Evolutionary conservation across 192 early-diverging fungal species (phyloP).

Genomic region (Physocladia obscura): DNA sequence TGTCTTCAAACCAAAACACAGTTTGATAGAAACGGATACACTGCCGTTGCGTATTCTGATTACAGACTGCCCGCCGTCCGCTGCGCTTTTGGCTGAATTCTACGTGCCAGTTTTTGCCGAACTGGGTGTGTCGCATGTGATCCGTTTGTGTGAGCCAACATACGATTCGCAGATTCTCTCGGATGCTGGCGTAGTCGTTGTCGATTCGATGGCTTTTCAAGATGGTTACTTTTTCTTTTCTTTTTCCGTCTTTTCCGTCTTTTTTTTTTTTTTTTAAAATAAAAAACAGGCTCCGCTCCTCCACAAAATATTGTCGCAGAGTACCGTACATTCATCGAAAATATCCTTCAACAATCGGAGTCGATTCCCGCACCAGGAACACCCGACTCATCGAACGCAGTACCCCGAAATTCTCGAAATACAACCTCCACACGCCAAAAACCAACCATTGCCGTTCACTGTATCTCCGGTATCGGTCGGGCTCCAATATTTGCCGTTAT

Average conservation of each 20-base stretch:
- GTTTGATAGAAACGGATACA: conserved; percentile 1
- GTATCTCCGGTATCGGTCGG: conserved; percentile 74
- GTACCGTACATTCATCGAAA: conserved; percentile 63
- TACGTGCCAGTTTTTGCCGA: conserved; percentile 31
- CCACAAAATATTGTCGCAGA: conserved; percentile 16
- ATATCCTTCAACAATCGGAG: no score
- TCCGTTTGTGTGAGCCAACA: conserved; percentile 79
- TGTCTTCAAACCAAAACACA: conserved; percentile 1
- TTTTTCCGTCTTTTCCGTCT: background rate
- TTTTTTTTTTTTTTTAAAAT: background rate
- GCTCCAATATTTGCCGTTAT: conserved; percentile 88
- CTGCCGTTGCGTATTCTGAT: conserved; percentile 21
- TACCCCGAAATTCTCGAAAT: background rate
- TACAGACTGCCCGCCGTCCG: conserved; percentile 26
- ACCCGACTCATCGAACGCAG: no score
- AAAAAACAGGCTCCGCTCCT: conserved; percentile 52
- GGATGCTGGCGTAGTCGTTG: conserved; percentile 65
- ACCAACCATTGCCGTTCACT: conserved; percentile 31
- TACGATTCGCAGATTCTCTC: conserved; percentile 68
- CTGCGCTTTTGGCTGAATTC: background rate
- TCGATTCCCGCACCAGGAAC: no score
- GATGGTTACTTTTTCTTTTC: conserved; percentile 64
- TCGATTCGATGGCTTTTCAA: conserved; percentile 78
- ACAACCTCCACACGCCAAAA: conserved; percentile 3
- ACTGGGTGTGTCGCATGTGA: conserved; percentile 66